phyloP scores from a whole-genome alignment of 371 early-diverging fungal genomes.

The Mucor sp. region DNA sequence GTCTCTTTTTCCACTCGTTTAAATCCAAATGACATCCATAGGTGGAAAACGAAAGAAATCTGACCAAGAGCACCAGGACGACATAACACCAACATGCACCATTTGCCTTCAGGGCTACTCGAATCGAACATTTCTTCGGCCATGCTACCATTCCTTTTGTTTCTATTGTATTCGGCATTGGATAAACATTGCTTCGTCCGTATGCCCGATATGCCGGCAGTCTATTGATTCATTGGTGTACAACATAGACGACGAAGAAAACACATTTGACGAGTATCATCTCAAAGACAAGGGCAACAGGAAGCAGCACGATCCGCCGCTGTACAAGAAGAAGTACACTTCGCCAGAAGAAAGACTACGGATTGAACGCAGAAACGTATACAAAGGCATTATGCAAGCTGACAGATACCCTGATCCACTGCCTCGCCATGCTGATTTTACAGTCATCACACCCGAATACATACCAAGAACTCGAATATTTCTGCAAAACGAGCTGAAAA shows the following conservation, averaged over 20 bases:
- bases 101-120: conserved; percentile 57
- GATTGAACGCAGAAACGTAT: conserved; percentile 25
- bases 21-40: not conserved
- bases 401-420: conserved; percentile 29
- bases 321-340: not conserved
- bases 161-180: conserved; percentile 62
- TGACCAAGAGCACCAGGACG: not conserved
- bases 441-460: conserved; percentile 32
- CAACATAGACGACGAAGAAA: conserved; percentile 38
- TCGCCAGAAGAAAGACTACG: conserved; percentile 22
- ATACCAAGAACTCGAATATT: conserved; percentile 38
- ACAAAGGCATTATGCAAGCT: conserved; percentile 9
- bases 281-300: conserved; percentile 27
- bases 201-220: conserved; percentile 65
- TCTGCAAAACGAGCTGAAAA: conserved; percentile 33
- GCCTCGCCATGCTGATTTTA: conserved; percentile 11
- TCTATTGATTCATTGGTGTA: conserved; percentile 34
- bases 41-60: conserved; percentile 7
- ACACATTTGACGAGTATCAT: conserved; percentile 43
- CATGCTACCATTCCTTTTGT: conserved; percentile 69
- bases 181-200: conserved; percentile 46
- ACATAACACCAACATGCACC: conserved; percentile 43
- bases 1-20: not conserved
- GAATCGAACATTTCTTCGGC: conserved; percentile 54
- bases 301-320: conserved; percentile 35